Evolutionary conservation across 164 flowering plant genomes (phyloP), one percentile per base, ranked within the genome.

Genomic region (Tinospora cordifolia): DNA sequence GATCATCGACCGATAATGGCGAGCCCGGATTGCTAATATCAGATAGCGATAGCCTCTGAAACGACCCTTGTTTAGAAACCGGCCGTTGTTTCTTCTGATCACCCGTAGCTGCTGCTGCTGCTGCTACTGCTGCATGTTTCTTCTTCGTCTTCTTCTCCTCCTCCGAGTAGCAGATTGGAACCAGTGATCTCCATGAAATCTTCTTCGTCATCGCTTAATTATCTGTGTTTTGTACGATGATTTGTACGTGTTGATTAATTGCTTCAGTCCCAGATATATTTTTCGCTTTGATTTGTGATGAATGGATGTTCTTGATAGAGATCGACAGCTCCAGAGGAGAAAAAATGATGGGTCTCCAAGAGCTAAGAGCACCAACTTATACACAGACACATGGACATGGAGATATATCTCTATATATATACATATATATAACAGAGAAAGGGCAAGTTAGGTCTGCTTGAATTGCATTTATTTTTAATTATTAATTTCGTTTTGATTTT

Each of bases 21-120:
- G 91, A 84, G 10, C 79, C 76, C 8, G 83, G 75, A 34, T 77
- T 64, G 66, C 90, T 89, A 7, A 89, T 10, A 63, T 88, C 97
- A 0, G 91, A 84, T 1, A 86, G 67, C 0, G 89, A 88, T 17
- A 87, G 0, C 69, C 96, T 83, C 60, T 59, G 82, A 27, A 69
- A 67, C 8, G 86, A 79, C 8, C 9, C 63, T 30, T 72, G 78
- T 14, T 74, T 84, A 8, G 76, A 46, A 19, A 40, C 62, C 15
- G n/a, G n/a, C n/a, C 24, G 66, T 36, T 54, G 27, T 30, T 60
- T 67, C 24, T 54, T 54, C 25, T 4, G 71, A 46, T 75, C 65
- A 15, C 71, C 8, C 12, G 75, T 9, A 0, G 34, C 9, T 54
- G 68, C 65, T 47, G 11, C 14, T 47, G 54, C 14, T 14, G 34